Conservation (phyloP, 179 eudicot genomes). For the Corrigiola litoralis region DNA sequence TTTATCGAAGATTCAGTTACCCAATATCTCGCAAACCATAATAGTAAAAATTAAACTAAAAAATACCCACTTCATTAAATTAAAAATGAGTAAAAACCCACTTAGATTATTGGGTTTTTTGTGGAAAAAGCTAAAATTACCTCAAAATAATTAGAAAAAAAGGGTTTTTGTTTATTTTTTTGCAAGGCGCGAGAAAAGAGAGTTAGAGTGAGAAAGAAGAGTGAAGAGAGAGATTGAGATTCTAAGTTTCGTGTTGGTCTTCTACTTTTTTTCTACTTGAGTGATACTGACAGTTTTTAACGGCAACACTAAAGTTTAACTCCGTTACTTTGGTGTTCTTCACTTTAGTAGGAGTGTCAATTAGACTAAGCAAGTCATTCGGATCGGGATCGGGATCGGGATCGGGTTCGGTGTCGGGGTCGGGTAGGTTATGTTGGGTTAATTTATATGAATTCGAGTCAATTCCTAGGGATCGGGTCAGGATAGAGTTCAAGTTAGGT, state of each 20-base stretch:
- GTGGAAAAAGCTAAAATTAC: not conserved
- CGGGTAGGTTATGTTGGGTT: no score
- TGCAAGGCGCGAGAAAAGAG: not conserved
- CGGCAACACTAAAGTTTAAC: not conserved
- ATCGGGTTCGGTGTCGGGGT: no score
- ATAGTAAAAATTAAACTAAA: not conserved
- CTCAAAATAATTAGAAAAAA: no score
- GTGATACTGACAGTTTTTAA: not conserved
- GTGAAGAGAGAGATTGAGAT: not conserved
- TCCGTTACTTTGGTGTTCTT: not conserved
- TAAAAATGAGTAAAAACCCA: not conserved
- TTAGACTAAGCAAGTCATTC: no score
- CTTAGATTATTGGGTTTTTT: not conserved
- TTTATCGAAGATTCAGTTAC: conserved; percentile 23
- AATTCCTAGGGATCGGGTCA: no score
- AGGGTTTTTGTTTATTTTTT: no score
- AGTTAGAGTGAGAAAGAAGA: not conserved
- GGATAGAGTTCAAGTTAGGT: no score
- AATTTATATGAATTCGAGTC: no score
- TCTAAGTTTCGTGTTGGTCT: not conserved
- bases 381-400: no score
- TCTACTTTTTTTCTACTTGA: not conserved
- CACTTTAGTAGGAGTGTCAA: not conserved
- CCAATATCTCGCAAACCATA: conserved; percentile 18
- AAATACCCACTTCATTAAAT: not conserved